A percentile compares a stretch with the other conserved stretches of the same genome.
Evolutionary conservation across 2,329 filamentous ascomycete species (phyloP).

Genomic region (Elsinoe necatrix): DNA sequence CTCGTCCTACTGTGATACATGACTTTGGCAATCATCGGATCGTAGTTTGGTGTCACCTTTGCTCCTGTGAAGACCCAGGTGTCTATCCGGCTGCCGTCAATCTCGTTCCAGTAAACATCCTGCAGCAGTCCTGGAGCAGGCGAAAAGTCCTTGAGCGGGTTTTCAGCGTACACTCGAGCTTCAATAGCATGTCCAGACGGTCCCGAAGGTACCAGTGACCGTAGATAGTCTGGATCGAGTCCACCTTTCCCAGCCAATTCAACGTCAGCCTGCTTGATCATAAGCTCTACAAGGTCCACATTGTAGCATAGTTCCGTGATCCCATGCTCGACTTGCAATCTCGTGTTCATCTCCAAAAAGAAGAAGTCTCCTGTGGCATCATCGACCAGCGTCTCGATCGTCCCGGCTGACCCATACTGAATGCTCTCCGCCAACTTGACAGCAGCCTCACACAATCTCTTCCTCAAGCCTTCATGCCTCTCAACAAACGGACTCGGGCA

Average conservation of each 20-base stretch:
- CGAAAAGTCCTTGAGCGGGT: constrained; percentile 49
- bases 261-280: constrained; percentile 48
- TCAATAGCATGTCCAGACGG: constrained; percentile 46
- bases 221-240: constrained; percentile 35
- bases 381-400: constrained; percentile 85
- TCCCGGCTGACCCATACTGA: constrained; percentile 75
- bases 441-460: constrained; percentile 57
- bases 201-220: constrained; percentile 34
- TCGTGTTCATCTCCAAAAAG: constrained; percentile 53
- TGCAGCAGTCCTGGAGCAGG: constrained; percentile 53
- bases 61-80: constrained; percentile 55
- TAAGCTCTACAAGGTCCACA: constrained; percentile 47
- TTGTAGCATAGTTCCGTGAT: constrained; percentile 50
- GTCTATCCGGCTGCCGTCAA: constrained; percentile 47
- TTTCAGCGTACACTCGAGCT: constrained; percentile 49
- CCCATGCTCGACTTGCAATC: constrained; percentile 51
- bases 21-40: constrained; percentile 50
- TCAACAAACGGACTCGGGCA: constrained; percentile 65
- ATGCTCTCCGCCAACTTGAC: constrained; percentile 54
- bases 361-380: constrained; percentile 72
- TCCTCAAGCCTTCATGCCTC: constrained; percentile 46
- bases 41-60: constrained; percentile 49
- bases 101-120: constrained; percentile 44
- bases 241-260: constrained; percentile 40
- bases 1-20: constrained; percentile 45